Evolutionary conservation across 208 protist species (phyloP).

Genomic region (Trichomonas vaginalis): DNA sequence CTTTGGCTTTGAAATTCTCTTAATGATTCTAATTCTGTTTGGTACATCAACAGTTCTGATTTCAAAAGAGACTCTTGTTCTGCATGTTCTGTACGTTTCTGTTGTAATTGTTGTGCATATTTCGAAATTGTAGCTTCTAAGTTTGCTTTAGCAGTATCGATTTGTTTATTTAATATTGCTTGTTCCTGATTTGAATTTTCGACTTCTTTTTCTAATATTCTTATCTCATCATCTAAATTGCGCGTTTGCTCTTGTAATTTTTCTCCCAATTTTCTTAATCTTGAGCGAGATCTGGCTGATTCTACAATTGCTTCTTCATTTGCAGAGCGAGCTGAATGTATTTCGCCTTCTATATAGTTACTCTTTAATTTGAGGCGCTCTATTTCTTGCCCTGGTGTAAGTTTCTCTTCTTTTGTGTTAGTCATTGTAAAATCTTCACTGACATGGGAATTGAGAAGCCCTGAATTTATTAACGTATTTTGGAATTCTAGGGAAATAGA

Average conservation of each 20-base stretch:
- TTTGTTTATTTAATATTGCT: neutral
- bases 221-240: neutral
- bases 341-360: neutral
- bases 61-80: neutral
- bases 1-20: neutral
- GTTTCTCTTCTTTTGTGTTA: neutral
- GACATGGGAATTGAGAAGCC: too few relatives aligned
- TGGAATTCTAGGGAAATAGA: too few relatives aligned
- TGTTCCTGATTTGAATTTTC: neutral
- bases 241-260: neutral
- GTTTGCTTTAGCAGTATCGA: neutral
- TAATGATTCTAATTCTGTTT: neutral
- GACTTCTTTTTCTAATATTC: neutral
- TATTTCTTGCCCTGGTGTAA: neutral
- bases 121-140: neutral
- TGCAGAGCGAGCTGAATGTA: neutral
- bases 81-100: neutral
- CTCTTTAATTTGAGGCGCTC: neutral
- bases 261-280: neutral
- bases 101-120: conserved; percentile 5
- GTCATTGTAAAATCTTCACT: neutral
- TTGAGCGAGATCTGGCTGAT: neutral
- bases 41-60: neutral
- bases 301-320: neutral
- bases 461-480: too few relatives aligned